Evolutionary conservation across 2,329 filamentous ascomycete species (phyloP).

Genomic region (Neonectria sp.): DNA sequence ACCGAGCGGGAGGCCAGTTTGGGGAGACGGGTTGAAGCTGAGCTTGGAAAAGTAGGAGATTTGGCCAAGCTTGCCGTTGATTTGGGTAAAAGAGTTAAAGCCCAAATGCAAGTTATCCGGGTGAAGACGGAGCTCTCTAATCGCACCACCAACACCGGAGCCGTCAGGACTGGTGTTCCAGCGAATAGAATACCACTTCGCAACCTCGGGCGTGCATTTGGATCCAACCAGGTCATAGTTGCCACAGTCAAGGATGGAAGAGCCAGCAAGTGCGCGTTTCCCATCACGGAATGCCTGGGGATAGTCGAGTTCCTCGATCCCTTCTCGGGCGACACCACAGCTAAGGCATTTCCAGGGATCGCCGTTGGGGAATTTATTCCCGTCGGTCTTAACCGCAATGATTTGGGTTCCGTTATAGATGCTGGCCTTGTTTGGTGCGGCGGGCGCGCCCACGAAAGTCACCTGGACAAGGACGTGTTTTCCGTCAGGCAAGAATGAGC

Average conservation of each 20-base stretch:
- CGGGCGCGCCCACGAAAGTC: neutral
- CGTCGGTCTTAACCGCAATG: neutral
- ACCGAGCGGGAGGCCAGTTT: slow-evolving; percentile 45
- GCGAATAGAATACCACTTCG: neutral
- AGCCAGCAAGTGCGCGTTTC: slow-evolving; percentile 50
- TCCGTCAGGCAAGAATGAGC: neutral
- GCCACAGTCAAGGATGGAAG: slow-evolving; percentile 56
- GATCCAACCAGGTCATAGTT: slow-evolving; percentile 47
- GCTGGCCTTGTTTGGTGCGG: neutral
- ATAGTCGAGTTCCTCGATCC: slow-evolving; percentile 49
- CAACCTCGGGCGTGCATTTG: neutral
- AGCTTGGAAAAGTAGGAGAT: slow-evolving; percentile 56
- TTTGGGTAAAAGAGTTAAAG: slow-evolving; percentile 54
- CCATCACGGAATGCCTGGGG: slow-evolving; percentile 59
- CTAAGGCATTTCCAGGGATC: neutral
- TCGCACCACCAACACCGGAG: slow-evolving; percentile 48
- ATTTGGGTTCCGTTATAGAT: neutral
- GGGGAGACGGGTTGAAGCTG: slow-evolving; percentile 55
- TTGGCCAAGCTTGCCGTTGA: slow-evolving; percentile 32
- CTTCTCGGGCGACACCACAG: neutral
- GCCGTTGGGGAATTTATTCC: neutral
- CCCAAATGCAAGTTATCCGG: slow-evolving; percentile 60
- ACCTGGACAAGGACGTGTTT: neutral
- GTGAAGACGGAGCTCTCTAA: slow-evolving; percentile 61
- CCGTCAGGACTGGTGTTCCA: slow-evolving; percentile 42